Conservation (phyloP, 2,329 filamentous ascomycete species). For the Talaromyces sp. region DNA sequence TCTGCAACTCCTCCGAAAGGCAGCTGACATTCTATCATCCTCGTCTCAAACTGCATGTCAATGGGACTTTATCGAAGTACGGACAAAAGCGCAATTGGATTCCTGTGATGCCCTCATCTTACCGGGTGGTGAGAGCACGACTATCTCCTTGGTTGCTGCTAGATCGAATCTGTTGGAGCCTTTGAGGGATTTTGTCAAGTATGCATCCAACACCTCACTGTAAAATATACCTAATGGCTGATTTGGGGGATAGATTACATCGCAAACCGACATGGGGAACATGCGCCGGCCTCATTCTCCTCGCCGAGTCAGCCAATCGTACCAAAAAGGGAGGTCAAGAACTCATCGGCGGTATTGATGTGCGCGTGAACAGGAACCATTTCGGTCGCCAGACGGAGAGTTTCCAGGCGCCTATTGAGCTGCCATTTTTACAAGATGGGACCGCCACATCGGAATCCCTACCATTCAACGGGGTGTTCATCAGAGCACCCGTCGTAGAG, state of each 20-base stretch:
- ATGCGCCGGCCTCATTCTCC: conserved; percentile 88
- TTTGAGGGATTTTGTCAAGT: conserved; percentile 88
- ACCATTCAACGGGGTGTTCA: conserved; percentile 82
- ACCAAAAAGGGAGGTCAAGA: conserved; percentile 91
- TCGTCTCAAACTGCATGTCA: conserved; percentile 26
- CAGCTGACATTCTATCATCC: conserved; percentile 53
- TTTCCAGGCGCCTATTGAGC: conserved; percentile 72
- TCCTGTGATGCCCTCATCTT: conserved; percentile 81
- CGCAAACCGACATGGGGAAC: conserved; percentile 92
- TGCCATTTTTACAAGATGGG: conserved; percentile 63
- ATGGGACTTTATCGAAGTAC: conserved; percentile 74
- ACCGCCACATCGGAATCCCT: conserved; percentile 28
- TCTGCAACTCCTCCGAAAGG: conserved; percentile 69
- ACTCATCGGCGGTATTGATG: conserved; percentile 85
- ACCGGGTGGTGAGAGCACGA: conserved; percentile 91
- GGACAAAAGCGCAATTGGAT: conserved; percentile 68
- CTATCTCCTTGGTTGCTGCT: conserved; percentile 83
- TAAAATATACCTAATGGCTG: no score
- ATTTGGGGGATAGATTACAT: conserved; percentile 59
- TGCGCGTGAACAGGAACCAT: conserved; percentile 89
- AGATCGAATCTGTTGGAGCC: conserved; percentile 80
- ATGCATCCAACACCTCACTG: no score
- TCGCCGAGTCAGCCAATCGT: conserved; percentile 82
- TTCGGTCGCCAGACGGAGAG: conserved; percentile 92
- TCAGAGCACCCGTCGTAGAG: conserved; percentile 90